Percentiles rank a stretch among this genome's conserved stretches.
Conservation (phyloP, 2,329 filamentous ascomycete species). For the Fusarium irregulare region DNA sequence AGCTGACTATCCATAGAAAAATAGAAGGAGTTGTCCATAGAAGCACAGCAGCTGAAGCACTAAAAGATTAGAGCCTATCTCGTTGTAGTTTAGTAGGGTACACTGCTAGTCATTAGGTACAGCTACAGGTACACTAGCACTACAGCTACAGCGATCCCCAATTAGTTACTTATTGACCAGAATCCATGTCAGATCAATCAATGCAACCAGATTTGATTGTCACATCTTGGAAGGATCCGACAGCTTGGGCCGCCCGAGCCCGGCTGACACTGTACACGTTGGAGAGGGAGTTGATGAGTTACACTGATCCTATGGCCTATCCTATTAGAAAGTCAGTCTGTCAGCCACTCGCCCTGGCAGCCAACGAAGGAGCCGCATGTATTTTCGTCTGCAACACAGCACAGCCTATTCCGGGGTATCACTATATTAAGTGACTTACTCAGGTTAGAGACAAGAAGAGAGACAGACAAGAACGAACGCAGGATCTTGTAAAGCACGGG, state of each 20-base stretch:
- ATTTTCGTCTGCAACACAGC: conserved; percentile 43
- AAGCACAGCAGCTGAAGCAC: conserved; percentile 17
- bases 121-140: conserved; percentile 7
- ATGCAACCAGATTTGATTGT: conserved; percentile 43
- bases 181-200: conserved; percentile 28
- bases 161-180: neutral
- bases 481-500: conserved; percentile 35
- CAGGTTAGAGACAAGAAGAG: neutral
- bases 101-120: neutral
- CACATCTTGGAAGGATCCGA: conserved; percentile 43
- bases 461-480: conserved; percentile 10
- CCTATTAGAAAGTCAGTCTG: conserved; percentile 30
- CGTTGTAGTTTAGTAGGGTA: neutral
- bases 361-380: conserved; percentile 40
- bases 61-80: conserved; percentile 16
- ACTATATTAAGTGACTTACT: conserved; percentile 1
- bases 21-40: neutral
- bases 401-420: conserved; percentile 35
- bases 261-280: conserved; percentile 40
- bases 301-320: conserved; percentile 6
- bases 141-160: neutral
- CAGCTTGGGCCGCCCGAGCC: conserved; percentile 43
- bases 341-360: conserved; percentile 43
- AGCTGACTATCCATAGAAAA: neutral
- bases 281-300: conserved; percentile 31